Conservation (phyloP, 2,329 filamentous ascomycete genomes). For the Myriangium duriaei region DNA sequence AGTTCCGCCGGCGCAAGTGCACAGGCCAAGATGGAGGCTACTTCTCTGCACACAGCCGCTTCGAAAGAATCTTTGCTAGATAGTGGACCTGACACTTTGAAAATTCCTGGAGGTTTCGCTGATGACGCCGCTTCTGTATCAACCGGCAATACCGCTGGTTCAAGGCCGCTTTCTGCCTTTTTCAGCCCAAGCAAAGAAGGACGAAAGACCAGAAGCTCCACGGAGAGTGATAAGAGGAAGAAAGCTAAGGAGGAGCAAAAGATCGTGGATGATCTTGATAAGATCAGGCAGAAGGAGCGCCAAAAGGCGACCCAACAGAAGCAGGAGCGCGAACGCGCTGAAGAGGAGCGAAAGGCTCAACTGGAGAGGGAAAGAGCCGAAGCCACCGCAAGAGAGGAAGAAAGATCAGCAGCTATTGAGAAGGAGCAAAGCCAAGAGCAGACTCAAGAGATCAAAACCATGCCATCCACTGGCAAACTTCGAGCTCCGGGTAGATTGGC, state of each 20-base stretch:
- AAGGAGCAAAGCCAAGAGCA: slow-evolving; percentile 47
- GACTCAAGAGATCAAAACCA: slow-evolving; percentile 43
- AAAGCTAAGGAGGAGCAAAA: slow-evolving; percentile 51
- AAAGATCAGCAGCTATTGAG: slow-evolving; percentile 34
- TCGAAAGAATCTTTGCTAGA: slow-evolving; percentile 9
- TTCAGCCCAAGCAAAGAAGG: slow-evolving; percentile 21
- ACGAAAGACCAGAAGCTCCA: slow-evolving; percentile 45
- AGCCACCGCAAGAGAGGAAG: slow-evolving; percentile 20
- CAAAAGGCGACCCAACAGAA: slow-evolving; percentile 51
- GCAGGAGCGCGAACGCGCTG: slow-evolving; percentile 33
- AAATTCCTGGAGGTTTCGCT: slow-evolving; percentile 22
- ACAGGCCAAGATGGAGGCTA: slow-evolving; percentile 44
- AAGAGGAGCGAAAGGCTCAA: slow-evolving; percentile 24
- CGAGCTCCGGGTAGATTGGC: slow-evolving; percentile 22
- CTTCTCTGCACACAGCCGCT: slow-evolving; percentile 24
- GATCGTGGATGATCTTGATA: slow-evolving; percentile 52
- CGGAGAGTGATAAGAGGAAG: slow-evolving; percentile 45
- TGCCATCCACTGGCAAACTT: slow-evolving; percentile 27
- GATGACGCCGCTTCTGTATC: slow-evolving; percentile 15
- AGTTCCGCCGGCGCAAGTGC: slow-evolving; percentile 53
- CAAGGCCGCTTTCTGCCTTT: slow-evolving; percentile 5
- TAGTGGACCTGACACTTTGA: slow-evolving; percentile 11
- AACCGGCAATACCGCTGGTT: slow-evolving; percentile 14
- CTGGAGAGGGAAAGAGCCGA: slow-evolving; percentile 23
- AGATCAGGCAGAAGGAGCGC: slow-evolving; percentile 56